A percentile compares a stretch with the other conserved stretches of the same genome.
phyloP scores from a whole-genome alignment of 2,329 filamentous ascomycete genomes.

The Apiospora sp. region DNA sequence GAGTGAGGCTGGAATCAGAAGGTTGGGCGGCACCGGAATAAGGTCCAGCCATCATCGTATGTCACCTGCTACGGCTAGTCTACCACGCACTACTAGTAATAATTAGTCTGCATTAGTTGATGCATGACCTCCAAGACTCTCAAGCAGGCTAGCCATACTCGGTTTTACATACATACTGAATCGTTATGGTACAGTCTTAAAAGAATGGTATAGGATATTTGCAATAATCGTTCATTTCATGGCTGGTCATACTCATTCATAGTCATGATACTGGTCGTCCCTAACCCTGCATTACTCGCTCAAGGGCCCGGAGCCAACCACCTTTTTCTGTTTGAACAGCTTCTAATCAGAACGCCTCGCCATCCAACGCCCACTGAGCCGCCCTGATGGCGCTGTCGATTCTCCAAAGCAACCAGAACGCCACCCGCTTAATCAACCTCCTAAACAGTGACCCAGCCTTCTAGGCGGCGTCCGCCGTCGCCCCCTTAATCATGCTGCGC shows the following conservation, averaged over 20 bases:
- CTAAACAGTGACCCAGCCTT: conserved; percentile 19
- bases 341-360: conserved; percentile 20
- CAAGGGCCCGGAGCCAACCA: neutral
- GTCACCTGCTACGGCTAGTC: neutral
- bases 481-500: conserved; percentile 58
- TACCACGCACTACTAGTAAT: neutral
- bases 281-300: neutral
- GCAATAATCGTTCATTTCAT: conserved; percentile 11
- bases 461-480: conserved; percentile 22
- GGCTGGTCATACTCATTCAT: conserved; percentile 15
- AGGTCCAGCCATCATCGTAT: neutral
- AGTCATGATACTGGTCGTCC: conserved; percentile 2
- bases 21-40: neutral
- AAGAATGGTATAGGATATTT: neutral
- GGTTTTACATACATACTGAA: neutral
- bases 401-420: conserved; percentile 25
- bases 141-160: neutral
- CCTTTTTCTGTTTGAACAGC: conserved; percentile 13
- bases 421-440: conserved; percentile 21
- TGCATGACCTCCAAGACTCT: neutral
- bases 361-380: conserved; percentile 13
- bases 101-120: neutral
- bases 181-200: conserved; percentile 1
- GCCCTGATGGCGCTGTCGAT: conserved; percentile 7
- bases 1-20: neutral